Conservation (phyloP, 371 early-diverging fungal genomes). For the Lichtheimia ramosa region DNA sequence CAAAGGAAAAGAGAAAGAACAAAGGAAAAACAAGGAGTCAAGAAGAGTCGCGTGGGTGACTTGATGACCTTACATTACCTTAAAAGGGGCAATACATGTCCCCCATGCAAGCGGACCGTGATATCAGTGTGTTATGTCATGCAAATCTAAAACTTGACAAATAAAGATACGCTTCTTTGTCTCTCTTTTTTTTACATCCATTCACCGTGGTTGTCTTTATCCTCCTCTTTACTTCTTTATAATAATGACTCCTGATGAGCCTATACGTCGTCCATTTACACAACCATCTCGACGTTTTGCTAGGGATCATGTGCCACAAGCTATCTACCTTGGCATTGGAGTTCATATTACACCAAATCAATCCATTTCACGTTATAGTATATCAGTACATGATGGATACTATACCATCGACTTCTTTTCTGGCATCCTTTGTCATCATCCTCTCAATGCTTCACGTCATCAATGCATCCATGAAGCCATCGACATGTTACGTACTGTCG, state of each 20-base stretch:
- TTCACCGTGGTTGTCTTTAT: background rate
- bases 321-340: conserved; percentile 63
- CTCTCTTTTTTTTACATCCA: too few relatives aligned
- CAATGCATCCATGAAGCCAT: conserved; percentile 30
- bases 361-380: conserved; percentile 31
- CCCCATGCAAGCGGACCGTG: too few relatives aligned
- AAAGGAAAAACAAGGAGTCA: background rate
- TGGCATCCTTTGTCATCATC: conserved; percentile 25
- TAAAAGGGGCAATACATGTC: too few relatives aligned
- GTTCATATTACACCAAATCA: conserved; percentile 40
- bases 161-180: too few relatives aligned
- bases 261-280: conserved; percentile 23
- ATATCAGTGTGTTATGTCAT: too few relatives aligned
- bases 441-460: background rate
- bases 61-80: too few relatives aligned
- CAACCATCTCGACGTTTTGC: conserved; percentile 31
- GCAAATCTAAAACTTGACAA: too few relatives aligned
- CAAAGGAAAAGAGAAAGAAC: background rate
- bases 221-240: background rate
- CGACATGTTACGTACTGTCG: conserved; percentile 31
- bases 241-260: conserved; percentile 18
- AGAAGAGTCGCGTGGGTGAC: background rate
- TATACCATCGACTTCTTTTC: conserved; percentile 49
- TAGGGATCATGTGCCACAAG: conserved; percentile 32
- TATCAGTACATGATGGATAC: conserved; percentile 61